Percentiles rank a stretch among this genome's conserved stretches.
phyloP scores from a whole-genome alignment of 257 asterid species.

The Rehmannia glutinosa region DNA sequence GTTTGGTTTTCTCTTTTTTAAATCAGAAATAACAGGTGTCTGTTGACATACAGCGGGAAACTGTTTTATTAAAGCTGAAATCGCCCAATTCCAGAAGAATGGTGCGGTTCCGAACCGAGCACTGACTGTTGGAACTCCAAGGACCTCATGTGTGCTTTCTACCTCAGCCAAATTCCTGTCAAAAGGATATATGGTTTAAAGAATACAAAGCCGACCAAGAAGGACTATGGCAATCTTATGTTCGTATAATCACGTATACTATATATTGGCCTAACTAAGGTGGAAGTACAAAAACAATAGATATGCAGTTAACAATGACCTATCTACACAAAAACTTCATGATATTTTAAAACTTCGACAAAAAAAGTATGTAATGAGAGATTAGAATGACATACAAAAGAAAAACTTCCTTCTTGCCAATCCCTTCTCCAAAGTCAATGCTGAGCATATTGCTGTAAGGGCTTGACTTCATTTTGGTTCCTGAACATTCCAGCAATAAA shows the following conservation, averaged over 20 bases:
- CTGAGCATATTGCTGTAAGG: constrained; percentile 58
- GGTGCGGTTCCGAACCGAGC: constrained; percentile 64
- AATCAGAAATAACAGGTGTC: no score
- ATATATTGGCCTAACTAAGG: no score
- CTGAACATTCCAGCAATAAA: neutral
- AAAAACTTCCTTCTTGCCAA: constrained; percentile 51
- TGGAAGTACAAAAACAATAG: no score
- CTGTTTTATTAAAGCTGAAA: constrained; percentile 37
- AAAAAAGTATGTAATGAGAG: no score
- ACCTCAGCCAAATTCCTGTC: constrained; percentile 52
- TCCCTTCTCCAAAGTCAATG: constrained; percentile 50
- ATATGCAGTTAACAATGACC: no score
- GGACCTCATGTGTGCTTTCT: constrained; percentile 39
- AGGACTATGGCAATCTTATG: neutral
- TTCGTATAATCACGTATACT: no score
- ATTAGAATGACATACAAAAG: neutral
- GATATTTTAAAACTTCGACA: no score
- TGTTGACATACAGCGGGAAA: constrained; percentile 39
- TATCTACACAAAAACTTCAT: no score
- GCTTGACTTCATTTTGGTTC: neutral
- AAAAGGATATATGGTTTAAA: neutral
- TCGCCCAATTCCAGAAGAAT: constrained; percentile 60
- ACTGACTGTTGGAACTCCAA: constrained; percentile 47
- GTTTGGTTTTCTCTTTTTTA: no score
- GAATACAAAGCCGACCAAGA: neutral